Conservation (phyloP, 768 basidiomycete species). For the Boletus speciosus region DNA sequence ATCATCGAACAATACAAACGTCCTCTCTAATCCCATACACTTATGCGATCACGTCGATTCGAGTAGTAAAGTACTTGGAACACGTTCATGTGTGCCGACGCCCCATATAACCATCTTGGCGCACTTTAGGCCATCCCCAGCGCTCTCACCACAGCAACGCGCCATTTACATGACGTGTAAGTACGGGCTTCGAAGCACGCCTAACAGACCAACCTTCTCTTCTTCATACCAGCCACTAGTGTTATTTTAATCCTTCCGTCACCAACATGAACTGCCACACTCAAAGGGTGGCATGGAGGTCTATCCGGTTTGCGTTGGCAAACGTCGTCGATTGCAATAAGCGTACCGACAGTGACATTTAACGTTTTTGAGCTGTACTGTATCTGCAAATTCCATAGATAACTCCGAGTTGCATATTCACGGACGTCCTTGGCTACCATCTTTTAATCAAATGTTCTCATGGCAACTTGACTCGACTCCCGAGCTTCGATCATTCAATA, state of each 20-base stretch:
- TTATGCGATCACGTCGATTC: background rate
- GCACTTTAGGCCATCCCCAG: background rate
- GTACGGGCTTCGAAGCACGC: background rate
- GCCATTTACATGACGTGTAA: background rate
- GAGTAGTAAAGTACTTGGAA: background rate
- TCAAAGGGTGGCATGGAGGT: background rate
- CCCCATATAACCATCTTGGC: conserved; percentile 1
- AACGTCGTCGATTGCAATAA: background rate
- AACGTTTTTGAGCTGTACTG: background rate
- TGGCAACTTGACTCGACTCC: conserved; percentile 8
- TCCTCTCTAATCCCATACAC: conserved; percentile 6
- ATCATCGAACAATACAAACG: background rate
- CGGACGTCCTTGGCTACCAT: conserved; percentile 17
- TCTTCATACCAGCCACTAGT: conserved; percentile 4
- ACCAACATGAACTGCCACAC: background rate
- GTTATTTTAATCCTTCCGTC: background rate
- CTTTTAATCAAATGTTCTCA: conserved; percentile 1
- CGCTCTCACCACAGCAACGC: conserved; percentile 13
- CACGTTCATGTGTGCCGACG: background rate
- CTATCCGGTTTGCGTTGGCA: background rate
- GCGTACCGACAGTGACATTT: too few relatives aligned
- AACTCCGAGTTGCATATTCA: background rate
- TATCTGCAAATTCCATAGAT: background rate
- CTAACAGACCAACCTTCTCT: background rate
- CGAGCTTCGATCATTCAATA: background rate